phyloP scores from a whole-genome alignment of 2,329 filamentous ascomycete genomes.

The Fusarium sp. region DNA sequence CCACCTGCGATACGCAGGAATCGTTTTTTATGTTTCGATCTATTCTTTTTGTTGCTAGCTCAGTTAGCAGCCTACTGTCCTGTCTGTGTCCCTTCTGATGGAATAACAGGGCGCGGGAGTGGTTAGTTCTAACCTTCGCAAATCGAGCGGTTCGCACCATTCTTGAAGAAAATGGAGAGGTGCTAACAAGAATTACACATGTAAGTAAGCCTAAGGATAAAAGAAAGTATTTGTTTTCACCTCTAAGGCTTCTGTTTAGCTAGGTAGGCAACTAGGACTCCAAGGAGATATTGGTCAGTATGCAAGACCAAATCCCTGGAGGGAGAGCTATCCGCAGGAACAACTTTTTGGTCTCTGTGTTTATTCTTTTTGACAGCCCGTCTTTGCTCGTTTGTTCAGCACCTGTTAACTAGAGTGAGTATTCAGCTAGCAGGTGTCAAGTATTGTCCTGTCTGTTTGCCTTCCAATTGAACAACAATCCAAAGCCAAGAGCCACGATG shows the following conservation, averaged over 20 bases:
- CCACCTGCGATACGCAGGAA: constrained; percentile 23
- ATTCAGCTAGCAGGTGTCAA: background rate
- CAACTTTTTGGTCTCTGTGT: no score
- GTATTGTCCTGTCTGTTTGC: constrained; percentile 11
- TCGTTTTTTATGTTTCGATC: background rate
- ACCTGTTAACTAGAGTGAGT: background rate
- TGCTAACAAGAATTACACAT: background rate
- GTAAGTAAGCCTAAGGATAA: no score
- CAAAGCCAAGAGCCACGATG: constrained; percentile 9
- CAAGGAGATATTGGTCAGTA: no score
- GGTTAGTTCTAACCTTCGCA: no score
- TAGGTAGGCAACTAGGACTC: no score
- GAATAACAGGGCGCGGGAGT: background rate
- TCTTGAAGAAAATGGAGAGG: background rate
- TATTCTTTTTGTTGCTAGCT: background rate
- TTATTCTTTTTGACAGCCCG: background rate
- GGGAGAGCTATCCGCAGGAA: background rate
- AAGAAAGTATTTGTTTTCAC: no score
- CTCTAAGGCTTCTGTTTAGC: no score
- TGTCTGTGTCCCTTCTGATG: background rate
- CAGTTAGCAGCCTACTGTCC: background rate
- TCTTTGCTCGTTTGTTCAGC: background rate
- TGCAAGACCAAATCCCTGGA: background rate
- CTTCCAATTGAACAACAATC: background rate
- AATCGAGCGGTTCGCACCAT: background rate